phyloP scores from a whole-genome alignment of 805 yeast genomes.

The Wickerhamomyces silvicola region DNA sequence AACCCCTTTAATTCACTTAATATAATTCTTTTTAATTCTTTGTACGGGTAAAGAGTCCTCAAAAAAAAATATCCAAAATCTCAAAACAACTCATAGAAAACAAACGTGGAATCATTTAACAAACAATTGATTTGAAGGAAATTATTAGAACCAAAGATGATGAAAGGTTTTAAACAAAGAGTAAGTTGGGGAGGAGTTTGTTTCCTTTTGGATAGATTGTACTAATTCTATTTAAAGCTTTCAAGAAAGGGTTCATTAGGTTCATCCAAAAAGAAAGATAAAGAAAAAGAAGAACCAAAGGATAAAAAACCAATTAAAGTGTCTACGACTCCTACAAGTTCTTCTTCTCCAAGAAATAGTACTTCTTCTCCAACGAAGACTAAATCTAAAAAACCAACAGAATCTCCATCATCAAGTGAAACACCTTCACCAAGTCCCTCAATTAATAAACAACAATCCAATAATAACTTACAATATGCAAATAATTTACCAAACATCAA shows the following conservation, averaged over 20 bases:
- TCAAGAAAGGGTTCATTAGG: constrained; percentile 27
- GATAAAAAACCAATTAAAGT: constrained; percentile 12
- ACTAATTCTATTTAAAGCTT: constrained; percentile 10
- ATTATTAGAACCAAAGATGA: constrained; percentile 42
- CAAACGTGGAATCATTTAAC: neutral
- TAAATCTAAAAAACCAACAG: constrained; percentile 6
- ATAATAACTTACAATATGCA: neutral
- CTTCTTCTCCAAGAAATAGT: constrained; percentile 21
- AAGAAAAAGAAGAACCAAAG: constrained; percentile 29
- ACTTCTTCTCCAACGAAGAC: constrained; percentile 12
- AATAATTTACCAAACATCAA: constrained; percentile 16
- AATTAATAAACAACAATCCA: constrained; percentile 26
- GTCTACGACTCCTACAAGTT: constrained; percentile 11
- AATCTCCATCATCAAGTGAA: neutral
- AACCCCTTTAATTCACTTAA: too few species aligned
- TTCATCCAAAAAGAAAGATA: constrained; percentile 33
- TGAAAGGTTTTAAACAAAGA: constrained; percentile 68
- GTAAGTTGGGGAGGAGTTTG: too few species aligned
- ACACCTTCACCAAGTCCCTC: constrained; percentile 17
- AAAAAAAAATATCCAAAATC: too few species aligned
- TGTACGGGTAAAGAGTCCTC: too few species aligned
- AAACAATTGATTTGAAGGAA: neutral
- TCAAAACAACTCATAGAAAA: too few species aligned
- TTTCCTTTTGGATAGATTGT: too few species aligned
- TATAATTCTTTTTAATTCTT: too few species aligned